These are phyloP conservation scores for Quillaja saponaria DNA, from an alignment of 306 rosid genomes.

Conservation along the genomic window DNA sequence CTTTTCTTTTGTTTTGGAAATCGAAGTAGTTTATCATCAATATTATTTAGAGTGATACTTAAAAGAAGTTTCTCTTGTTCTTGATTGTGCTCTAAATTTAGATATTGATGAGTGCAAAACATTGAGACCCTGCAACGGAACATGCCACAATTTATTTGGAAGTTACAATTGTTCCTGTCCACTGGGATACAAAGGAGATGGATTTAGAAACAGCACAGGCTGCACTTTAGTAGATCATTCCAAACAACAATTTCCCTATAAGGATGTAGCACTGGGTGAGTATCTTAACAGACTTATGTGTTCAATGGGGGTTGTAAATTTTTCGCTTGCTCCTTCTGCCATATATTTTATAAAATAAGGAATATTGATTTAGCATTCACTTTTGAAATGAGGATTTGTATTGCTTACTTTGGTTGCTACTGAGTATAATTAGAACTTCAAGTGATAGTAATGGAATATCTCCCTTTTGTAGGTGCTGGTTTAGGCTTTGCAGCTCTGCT, in stretches of 20 bases:
- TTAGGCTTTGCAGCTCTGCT: conserved; percentile 8
- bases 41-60: not conserved
- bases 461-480: conserved; percentile 16
- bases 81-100: not conserved
- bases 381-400: not conserved
- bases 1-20: not conserved
- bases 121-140: conserved; percentile 3
- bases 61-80: not conserved
- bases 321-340: not conserved
- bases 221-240: not conserved
- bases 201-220: not conserved
- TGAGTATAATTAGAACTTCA: not conserved
- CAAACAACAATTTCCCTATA: not conserved
- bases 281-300: not conserved
- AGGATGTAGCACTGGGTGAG: not conserved
- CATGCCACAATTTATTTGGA: not conserved
- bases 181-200: conserved; percentile 19
- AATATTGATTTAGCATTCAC: not conserved
- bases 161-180: conserved; percentile 10
- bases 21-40: not conserved
- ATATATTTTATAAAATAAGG: not conserved
- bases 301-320: not conserved
- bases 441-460: not conserved
- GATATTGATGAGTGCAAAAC: conserved; percentile 12
- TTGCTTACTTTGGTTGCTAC: not conserved